A percentile compares a stretch with the other conserved stretches of the same genome.
phyloP scores from a whole-genome alignment of 768 basidiomycete genomes.

The Serendipita sp. region DNA sequence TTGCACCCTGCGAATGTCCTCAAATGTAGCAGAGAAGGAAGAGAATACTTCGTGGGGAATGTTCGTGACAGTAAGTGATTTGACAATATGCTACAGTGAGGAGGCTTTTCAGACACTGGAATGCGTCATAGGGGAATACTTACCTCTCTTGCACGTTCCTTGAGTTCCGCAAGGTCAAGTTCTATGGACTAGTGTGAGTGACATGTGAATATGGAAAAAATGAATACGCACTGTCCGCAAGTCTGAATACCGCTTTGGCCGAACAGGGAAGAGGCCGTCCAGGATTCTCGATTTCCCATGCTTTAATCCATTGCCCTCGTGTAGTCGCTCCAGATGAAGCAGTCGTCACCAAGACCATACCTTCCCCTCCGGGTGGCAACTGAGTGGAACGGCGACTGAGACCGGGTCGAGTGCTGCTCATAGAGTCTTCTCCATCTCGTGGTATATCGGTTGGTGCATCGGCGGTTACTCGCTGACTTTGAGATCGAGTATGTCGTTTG shows the following conservation, averaged over 20 bases:
- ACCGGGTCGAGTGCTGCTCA: not conserved
- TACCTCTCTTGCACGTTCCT: slow-evolving; percentile 50
- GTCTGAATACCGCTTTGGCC: slow-evolving; percentile 67
- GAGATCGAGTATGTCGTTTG: not conserved
- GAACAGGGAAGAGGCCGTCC: slow-evolving; percentile 57
- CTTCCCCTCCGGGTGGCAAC: not conserved
- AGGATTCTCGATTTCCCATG: slow-evolving; percentile 47
- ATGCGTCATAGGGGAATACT: not conserved
- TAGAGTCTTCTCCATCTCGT: not conserved
- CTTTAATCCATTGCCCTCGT: slow-evolving; percentile 53
- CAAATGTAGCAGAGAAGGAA: slow-evolving; percentile 66
- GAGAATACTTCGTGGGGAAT: slow-evolving; percentile 78
- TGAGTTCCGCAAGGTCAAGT: slow-evolving; percentile 54
- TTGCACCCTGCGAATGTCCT: slow-evolving; percentile 68
- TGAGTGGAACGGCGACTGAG: not conserved
- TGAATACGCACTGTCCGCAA: slow-evolving; percentile 55
- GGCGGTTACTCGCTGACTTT: not conserved
- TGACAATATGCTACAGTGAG: slow-evolving; percentile 46
- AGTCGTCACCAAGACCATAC: not conserved
- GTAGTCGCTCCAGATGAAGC: slow-evolving; percentile 17
- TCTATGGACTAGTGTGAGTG: slow-evolving; percentile 23
- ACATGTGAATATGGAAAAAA: not conserved
- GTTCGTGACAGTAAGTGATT: slow-evolving; percentile 59
- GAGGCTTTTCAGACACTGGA: slow-evolving; percentile 7
- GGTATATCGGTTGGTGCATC: not conserved